phyloP scores from a whole-genome alignment of 208 protist genomes.

The Leishmania mexicana region DNA sequence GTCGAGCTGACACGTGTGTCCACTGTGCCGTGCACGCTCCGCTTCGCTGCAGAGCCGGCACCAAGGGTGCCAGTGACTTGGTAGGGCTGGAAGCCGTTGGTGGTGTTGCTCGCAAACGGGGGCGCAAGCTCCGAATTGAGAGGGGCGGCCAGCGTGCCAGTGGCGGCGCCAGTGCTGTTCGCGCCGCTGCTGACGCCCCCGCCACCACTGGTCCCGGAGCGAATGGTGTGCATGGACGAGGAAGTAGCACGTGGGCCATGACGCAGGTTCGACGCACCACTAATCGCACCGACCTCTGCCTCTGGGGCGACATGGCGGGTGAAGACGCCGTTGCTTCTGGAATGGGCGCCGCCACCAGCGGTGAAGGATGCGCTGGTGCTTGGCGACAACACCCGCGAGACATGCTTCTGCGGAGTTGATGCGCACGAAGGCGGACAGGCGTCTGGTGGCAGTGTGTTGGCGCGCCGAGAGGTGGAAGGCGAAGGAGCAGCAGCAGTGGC shows the following conservation, averaged over 20 bases:
- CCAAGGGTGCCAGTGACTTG: neutral
- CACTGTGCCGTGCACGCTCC: neutral
- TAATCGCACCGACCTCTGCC: neutral
- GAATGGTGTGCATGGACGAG: neutral
- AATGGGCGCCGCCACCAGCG: neutral
- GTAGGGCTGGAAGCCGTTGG: neutral
- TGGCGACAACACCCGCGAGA: neutral
- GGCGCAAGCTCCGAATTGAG: neutral
- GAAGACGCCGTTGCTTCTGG: neutral
- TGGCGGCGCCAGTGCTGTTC: neutral
- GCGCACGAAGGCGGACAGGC: neutral
- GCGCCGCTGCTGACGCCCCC: neutral
- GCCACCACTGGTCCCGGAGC: neutral
- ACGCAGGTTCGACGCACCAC: conserved; percentile 4
- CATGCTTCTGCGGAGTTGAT: neutral
- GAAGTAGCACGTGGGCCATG: conserved; percentile 8
- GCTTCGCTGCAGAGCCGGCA: neutral
- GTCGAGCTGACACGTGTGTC: neutral
- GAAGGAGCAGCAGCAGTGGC: neutral
- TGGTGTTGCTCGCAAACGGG: neutral
- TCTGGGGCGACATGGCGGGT: neutral
- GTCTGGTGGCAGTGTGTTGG: conserved; percentile 2
- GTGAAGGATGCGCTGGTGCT: neutral
- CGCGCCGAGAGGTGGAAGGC: neutral
- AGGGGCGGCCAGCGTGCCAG: neutral